A percentile compares a stretch with the other conserved stretches of the same genome.
Evolutionary conservation across 1,284 basidiomycete species (phyloP).

Genomic region (Fomitiporia mediterranea): DNA sequence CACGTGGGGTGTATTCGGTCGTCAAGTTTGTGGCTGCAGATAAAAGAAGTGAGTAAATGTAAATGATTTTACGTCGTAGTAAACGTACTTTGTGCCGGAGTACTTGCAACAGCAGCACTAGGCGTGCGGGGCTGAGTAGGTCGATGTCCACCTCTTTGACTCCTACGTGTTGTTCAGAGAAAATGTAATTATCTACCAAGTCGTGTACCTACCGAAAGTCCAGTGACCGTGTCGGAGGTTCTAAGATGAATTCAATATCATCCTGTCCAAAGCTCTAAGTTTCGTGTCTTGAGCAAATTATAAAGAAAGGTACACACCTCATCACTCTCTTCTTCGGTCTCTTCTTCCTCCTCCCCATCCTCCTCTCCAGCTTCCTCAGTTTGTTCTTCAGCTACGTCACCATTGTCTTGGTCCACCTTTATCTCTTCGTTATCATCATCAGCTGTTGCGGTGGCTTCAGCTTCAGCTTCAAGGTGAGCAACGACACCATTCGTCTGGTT

Average conservation of each 20-base stretch:
- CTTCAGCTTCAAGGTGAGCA: conserved; percentile 14
- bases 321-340: conserved; percentile 16
- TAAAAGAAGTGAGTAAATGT: not conserved
- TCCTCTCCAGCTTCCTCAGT: conserved; percentile 10
- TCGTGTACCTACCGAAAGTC: conserved; percentile 14
- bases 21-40: conserved; percentile 41
- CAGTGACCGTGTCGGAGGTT: conserved; percentile 12
- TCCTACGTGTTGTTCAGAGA: not conserved
- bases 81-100: conserved; percentile 5
- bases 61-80: not conserved
- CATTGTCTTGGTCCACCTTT: not conserved
- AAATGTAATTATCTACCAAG: not conserved
- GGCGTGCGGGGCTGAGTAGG: conserved; percentile 12
- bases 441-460: not conserved
- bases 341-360: conserved; percentile 14
- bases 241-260: conserved; percentile 20
- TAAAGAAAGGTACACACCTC: conserved; percentile 4
- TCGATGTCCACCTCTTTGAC: conserved; percentile 14
- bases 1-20: conserved; percentile 87
- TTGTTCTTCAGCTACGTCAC: not conserved
- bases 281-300: not conserved
- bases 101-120: not conserved
- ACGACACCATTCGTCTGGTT: conserved; percentile 13
- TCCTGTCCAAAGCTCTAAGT: conserved; percentile 8
- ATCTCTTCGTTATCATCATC: not conserved